These are phyloP conservation scores for Cladorrhinum sp. DNA, from an alignment of 2,329 filamentous ascomycete genomes.

Conservation along the genomic window DNA sequence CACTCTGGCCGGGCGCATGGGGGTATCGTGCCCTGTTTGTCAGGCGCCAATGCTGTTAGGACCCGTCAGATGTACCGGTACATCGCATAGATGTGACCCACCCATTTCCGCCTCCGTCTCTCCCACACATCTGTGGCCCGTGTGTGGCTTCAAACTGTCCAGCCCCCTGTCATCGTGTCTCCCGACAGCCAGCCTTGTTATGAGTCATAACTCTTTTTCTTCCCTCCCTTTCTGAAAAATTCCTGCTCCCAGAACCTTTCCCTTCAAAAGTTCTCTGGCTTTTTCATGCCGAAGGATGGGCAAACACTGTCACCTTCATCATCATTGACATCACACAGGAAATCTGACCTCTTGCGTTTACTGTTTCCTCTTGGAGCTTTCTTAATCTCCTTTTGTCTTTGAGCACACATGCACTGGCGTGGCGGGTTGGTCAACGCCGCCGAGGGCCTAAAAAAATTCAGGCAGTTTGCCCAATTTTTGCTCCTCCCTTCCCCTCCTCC, in stretches of 20 bases:
- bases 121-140: background rate
- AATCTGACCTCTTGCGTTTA: background rate
- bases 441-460: background rate
- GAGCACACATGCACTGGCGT: background rate
- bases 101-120: background rate
- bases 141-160: background rate
- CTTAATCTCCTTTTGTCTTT: background rate
- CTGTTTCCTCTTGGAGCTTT: background rate
- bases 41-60: background rate
- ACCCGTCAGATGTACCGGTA: background rate
- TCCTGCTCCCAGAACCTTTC: background rate
- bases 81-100: background rate
- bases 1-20: background rate
- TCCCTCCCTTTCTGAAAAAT: background rate
- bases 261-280: background rate
- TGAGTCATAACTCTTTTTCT: background rate
- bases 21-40: background rate
- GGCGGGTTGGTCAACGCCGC: background rate
- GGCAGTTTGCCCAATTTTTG: background rate
- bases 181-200: background rate
- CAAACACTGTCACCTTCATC: background rate
- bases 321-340: background rate
- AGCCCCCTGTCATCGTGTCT: background rate
- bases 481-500: background rate
- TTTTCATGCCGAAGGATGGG: background rate